phyloP scores from a whole-genome alignment of 352 stramenopile genomes.

The Globisporangium radiosum region DNA sequence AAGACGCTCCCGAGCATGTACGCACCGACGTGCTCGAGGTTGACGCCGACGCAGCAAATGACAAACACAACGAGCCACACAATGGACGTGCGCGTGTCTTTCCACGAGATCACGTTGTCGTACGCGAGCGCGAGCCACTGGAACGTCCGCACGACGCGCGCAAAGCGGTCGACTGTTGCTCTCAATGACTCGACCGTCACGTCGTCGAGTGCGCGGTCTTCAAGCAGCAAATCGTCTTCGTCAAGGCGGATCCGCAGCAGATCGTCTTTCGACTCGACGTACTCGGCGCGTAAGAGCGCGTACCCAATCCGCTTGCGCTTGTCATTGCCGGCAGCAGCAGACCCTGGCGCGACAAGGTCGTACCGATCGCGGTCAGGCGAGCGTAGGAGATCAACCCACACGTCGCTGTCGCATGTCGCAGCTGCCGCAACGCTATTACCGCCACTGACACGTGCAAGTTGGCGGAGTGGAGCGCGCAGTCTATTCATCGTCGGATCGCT shows the following conservation, averaged over 20 bases:
- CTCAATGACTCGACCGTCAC: conserved; percentile 75
- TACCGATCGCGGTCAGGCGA: conserved; percentile 42
- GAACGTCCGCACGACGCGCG: conserved; percentile 57
- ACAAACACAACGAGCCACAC: conserved; percentile 60
- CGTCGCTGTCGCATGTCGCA: neutral
- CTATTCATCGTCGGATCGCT: conserved; percentile 40
- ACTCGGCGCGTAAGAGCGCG: conserved; percentile 52
- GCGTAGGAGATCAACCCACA: conserved; percentile 15
- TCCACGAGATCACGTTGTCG: conserved; percentile 77
- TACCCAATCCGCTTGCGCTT: conserved; percentile 43
- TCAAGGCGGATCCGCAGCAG: conserved; percentile 51
- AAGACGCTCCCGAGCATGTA: conserved; percentile 57
- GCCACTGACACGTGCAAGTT: conserved; percentile 39
- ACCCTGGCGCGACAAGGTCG: conserved; percentile 26
- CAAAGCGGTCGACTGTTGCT: conserved; percentile 68
- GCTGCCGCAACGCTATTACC: conserved; percentile 10
- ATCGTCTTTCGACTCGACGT: conserved; percentile 67
- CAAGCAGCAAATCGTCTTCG: conserved; percentile 34
- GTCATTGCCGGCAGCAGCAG: conserved; percentile 19
- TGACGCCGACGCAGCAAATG: conserved; percentile 51
- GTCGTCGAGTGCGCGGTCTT: conserved; percentile 68
- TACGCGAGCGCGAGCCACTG: conserved; percentile 76
- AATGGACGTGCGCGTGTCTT: conserved; percentile 75
- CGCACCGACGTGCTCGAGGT: conserved; percentile 69
- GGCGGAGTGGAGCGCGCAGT: conserved; percentile 34